Evolutionary conservation across 148 eudicot genomes (phyloP).

Genomic region (Talinum fruticosum): DNA sequence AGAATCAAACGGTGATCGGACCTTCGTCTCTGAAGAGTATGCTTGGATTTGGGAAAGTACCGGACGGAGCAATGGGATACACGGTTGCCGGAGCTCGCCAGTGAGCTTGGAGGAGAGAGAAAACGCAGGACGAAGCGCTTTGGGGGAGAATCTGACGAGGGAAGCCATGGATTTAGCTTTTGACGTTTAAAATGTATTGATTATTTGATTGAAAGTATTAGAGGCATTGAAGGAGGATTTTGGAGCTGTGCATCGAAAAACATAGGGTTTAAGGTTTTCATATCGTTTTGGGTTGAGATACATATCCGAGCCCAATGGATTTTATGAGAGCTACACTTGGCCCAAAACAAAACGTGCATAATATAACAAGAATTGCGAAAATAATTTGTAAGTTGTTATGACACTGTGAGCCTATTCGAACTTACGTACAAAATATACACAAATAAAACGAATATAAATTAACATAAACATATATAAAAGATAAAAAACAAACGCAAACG

Average conservation of each 20-base stretch:
- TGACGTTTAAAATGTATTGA: not conserved
- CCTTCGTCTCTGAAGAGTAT: slow-evolving; percentile 19
- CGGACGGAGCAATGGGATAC: not conserved
- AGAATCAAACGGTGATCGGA: slow-evolving; percentile 38
- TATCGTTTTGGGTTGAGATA: not conserved
- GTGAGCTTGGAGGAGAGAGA: slow-evolving; percentile 14
- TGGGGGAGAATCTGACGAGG: slow-evolving; percentile 23
- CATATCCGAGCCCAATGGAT: too few relatives aligned
- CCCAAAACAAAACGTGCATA: too few relatives aligned
- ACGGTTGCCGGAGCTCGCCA: not conserved
- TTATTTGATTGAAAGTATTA: not conserved
- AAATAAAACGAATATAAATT: too few relatives aligned
- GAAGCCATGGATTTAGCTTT: slow-evolving; percentile 32
- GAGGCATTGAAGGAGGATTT: slow-evolving; percentile 17
- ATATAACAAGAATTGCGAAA: too few relatives aligned
- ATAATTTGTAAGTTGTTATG: too few relatives aligned
- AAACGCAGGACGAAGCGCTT: slow-evolving; percentile 23
- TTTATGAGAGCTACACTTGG: too few relatives aligned
- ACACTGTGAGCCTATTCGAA: too few relatives aligned
- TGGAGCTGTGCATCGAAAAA: not conserved
- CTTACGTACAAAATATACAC: too few relatives aligned
- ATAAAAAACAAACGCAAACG: too few relatives aligned
- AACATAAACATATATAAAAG: too few relatives aligned
- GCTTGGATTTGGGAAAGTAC: slow-evolving; percentile 10
- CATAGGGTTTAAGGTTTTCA: slow-evolving; percentile 4